These are phyloP conservation scores for Debaryomyces sp. DNA, from an alignment of 1,139 yeast genomes.

Conservation along the genomic window DNA sequence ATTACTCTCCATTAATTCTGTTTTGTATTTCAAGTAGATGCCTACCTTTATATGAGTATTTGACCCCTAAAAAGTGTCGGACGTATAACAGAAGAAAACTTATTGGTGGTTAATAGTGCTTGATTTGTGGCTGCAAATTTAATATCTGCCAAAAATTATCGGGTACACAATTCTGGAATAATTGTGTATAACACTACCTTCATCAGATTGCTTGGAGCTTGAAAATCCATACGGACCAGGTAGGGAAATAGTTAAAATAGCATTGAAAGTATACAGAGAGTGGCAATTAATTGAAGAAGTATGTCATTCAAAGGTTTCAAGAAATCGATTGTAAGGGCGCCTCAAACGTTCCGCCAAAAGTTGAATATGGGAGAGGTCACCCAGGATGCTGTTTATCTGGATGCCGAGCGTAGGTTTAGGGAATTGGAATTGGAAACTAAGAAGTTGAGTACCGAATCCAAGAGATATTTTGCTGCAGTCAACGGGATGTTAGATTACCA, in stretches of 20 bases:
- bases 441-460: slow-evolving; percentile 86
- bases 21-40: not conserved
- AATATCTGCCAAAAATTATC: slow-evolving; percentile 7
- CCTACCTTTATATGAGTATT: not conserved
- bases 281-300: not conserved
- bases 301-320: slow-evolving; percentile 96
- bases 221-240: not conserved
- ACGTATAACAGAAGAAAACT: not conserved
- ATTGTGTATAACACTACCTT: not conserved
- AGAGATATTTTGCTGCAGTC: slow-evolving; percentile 85
- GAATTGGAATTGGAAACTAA: slow-evolving; percentile 89
- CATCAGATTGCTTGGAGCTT: not conserved
- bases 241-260: not conserved
- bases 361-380: slow-evolving; percentile 85
- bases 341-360: slow-evolving; percentile 76
- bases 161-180: not conserved
- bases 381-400: slow-evolving; percentile 84
- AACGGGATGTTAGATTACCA: slow-evolving; percentile 93
- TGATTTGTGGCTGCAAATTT: slow-evolving; percentile 12
- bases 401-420: slow-evolving; percentile 94
- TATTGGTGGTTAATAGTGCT: not conserved
- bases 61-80: not conserved
- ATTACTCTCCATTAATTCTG: not conserved
- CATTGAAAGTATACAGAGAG: not conserved
- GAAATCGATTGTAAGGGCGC: slow-evolving; percentile 85